Percentiles rank a stretch among this genome's conserved stretches.
Conservation (phyloP, 306 rosid genomes). For the Dalbergia cochinchinensis region DNA sequence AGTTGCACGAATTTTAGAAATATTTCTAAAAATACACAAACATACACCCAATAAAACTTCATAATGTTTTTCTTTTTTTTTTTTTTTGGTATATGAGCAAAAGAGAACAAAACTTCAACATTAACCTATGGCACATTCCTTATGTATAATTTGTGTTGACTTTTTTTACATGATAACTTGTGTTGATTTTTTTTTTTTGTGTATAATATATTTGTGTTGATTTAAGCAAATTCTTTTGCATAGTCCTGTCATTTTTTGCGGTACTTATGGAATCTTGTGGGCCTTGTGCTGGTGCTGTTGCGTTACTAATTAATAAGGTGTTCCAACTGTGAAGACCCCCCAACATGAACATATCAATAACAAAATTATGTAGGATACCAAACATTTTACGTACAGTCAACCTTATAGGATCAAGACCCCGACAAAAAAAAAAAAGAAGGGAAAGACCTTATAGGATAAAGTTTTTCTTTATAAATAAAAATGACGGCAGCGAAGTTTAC, state of each 20-base stretch:
- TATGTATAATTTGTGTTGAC: too few species aligned
- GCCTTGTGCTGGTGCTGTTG: background rate
- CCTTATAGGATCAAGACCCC: background rate
- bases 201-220: background rate
- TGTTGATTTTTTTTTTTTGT: too few species aligned
- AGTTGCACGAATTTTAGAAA: too few species aligned
- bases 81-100: too few species aligned
- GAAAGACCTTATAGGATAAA: background rate
- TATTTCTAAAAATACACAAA: too few species aligned
- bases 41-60: too few species aligned
- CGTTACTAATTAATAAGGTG: background rate
- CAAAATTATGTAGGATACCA: background rate
- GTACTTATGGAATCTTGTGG: background rate
- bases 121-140: too few species aligned
- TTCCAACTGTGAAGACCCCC: background rate
- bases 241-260: background rate
- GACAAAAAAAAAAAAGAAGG: background rate
- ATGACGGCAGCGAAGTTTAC: background rate
- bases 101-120: too few species aligned
- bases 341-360: background rate
- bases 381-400: background rate
- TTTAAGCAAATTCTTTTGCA: background rate
- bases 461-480: background rate
- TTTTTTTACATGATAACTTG: too few species aligned
- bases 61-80: too few species aligned